Evolutionary conservation across 257 asterid species (phyloP), one percentile per base, ranked within the genome.

Genomic region (Ocimum tenuiflorum): DNA sequence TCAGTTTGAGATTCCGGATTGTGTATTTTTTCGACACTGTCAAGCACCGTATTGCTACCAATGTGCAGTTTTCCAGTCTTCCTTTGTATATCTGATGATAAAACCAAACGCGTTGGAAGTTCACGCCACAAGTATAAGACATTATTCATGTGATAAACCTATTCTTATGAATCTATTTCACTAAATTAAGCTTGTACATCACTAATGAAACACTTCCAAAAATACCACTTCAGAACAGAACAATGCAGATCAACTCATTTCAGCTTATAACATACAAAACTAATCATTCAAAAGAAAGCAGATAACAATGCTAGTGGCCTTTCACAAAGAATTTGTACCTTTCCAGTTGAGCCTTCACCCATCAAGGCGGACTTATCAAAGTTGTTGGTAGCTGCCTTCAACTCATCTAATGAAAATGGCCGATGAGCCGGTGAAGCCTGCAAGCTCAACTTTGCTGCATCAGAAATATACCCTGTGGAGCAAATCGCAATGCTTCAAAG

Each of bases 71-170:
- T 66, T 76, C 83, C 47, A 87, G 78, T 67, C 79, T 73, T 70
- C 95, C 95, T 76, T 80, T 82, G 78, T 84, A 82, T 67, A 82
- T 81, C 95, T 87, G 75, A 63, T 67, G 39, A 47, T 3, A 55
- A 63, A 60, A 52, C 38, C 60, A 56, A 58, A 13, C 19, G 20
- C 56, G 17, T 50, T 56, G 0, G 39, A 72, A 50, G 27, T 18
- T 52, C 36, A 39, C 18, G 20, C 14, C 35, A 43, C 48, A 12
- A 7, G 33, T 59, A 38, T 51, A 2, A 23, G 8, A 52, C n/a
- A 18, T 19, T 35, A 5, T 33, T n/a, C 13, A 14, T 23, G 7
- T 3, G 43, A 46, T 27, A 35, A 36, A 49, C 38, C 13, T 27
- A 47, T 27, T 27, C 31, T 1, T 27, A 1, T 27, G 4, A 27